phyloP scores from a whole-genome alignment of 2,329 filamentous ascomycete genomes.

The Apiospora hydei region DNA sequence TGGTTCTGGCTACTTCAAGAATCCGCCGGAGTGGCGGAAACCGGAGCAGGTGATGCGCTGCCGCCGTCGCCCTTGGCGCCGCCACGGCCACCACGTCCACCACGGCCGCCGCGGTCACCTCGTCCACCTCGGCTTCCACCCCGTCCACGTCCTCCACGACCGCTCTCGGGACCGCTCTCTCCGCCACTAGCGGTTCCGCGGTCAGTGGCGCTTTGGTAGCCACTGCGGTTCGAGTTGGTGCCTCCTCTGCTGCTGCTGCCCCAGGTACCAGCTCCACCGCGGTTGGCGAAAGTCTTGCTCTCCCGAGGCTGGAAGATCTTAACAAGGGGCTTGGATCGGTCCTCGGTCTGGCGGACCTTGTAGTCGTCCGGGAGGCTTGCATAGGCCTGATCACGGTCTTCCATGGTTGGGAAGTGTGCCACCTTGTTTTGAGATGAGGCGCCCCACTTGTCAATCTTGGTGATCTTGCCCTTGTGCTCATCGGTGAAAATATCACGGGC shows the following conservation, averaged over 20 bases:
- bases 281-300: conserved; percentile 60
- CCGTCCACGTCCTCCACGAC: conserved; percentile 62
- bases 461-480: conserved; percentile 83
- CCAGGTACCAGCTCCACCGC: conserved; percentile 73
- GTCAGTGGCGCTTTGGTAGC: conserved; percentile 85
- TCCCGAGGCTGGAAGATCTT: conserved; percentile 81
- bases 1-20: conserved; percentile 16
- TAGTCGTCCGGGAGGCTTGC: conserved; percentile 76
- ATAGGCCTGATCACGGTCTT: conserved; percentile 83
- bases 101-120: conserved; percentile 63
- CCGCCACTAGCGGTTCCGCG: conserved; percentile 70
- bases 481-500: conserved; percentile 82
- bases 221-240: conserved; percentile 68
- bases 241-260: conserved; percentile 64
- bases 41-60: conserved; percentile 59
- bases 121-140: conserved; percentile 65
- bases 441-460: conserved; percentile 79
- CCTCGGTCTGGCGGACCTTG: conserved; percentile 75
- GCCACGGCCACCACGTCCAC: conserved; percentile 50
- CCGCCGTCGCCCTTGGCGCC: conserved; percentile 60
- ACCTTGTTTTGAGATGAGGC: conserved; percentile 75
- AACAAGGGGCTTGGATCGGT: conserved; percentile 80
- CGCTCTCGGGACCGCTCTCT: conserved; percentile 71
- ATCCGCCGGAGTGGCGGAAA: conserved; percentile 29
- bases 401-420: conserved; percentile 79